A percentile compares a stretch with the other conserved stretches of the same genome.
phyloP scores from a whole-genome alignment of 2,329 filamentous ascomycete species.

The Claviceps digitariae region DNA sequence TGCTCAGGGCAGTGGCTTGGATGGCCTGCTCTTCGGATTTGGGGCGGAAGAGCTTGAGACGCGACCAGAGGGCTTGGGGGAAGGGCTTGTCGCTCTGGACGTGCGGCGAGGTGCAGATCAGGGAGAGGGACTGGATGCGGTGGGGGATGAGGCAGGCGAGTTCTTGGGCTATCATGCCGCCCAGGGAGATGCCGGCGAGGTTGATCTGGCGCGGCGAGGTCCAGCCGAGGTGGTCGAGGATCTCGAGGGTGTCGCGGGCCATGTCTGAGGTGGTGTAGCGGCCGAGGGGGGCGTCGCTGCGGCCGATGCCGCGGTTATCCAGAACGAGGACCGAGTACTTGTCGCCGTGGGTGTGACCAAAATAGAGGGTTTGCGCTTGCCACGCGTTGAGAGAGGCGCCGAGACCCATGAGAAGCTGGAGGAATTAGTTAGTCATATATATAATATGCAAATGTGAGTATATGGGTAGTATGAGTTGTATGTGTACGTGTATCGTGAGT shows the following conservation, averaged over 20 bases:
- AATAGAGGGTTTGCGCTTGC: constrained; percentile 74
- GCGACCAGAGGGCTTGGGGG: constrained; percentile 47
- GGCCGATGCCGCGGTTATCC: constrained; percentile 78
- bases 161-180: constrained; percentile 88
- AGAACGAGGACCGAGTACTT: constrained; percentile 62
- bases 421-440: not conserved
- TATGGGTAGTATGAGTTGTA: too few species aligned
- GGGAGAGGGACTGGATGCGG: constrained; percentile 40
- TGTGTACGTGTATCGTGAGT: too few species aligned
- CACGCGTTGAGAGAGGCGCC: constrained; percentile 55
- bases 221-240: constrained; percentile 59
- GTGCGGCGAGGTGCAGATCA: constrained; percentile 47
- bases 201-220: constrained; percentile 39
- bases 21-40: constrained; percentile 57
- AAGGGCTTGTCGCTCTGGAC: constrained; percentile 50
- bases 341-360: constrained; percentile 56
- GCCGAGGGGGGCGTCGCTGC: constrained; percentile 60
- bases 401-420: constrained; percentile 68
- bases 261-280: constrained; percentile 76
- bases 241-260: constrained; percentile 63
- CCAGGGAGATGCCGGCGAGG: constrained; percentile 68
- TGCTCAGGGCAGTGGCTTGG: constrained; percentile 45
- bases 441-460: too few species aligned
- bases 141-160: constrained; percentile 41
- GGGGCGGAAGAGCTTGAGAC: constrained; percentile 48